A percentile compares a stretch with the other conserved stretches of the same genome.
Conservation (phyloP, 495 filamentous ascomycete genomes). For the Daldinia vernicosa region DNA sequence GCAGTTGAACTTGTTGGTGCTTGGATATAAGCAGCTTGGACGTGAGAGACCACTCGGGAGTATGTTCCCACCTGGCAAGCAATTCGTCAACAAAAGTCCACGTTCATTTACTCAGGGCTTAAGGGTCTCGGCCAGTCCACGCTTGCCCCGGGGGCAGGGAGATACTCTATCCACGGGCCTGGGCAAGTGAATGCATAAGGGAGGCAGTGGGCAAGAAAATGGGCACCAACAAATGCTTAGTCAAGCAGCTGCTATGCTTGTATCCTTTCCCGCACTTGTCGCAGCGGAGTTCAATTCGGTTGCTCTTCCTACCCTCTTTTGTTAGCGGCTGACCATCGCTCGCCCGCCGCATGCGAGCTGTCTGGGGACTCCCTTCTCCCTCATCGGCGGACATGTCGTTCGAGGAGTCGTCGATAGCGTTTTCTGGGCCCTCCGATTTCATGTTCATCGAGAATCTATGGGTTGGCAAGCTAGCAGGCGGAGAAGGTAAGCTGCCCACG, state of each 20-base stretch:
- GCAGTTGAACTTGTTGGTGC: slow-evolving; percentile 97
- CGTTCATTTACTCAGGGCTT: slow-evolving; percentile 41
- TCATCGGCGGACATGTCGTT: slow-evolving; percentile 66
- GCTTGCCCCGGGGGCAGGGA: slow-evolving; percentile 39
- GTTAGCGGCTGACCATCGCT: slow-evolving; percentile 84
- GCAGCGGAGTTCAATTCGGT: slow-evolving; percentile 86
- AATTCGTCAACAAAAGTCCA: slow-evolving; percentile 51
- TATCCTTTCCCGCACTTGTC: slow-evolving; percentile 99
- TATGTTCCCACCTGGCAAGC: slow-evolving; percentile 94
- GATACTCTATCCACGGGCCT: slow-evolving; percentile 41
- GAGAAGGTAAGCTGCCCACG: slow-evolving; percentile 66
- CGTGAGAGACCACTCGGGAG: slow-evolving; percentile 96
- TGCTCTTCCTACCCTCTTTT: slow-evolving; percentile 80
- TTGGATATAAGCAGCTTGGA: slow-evolving; percentile 99
- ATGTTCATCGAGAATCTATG: slow-evolving; percentile 53
- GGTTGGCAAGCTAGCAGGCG: slow-evolving; percentile 59
- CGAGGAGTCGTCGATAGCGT: slow-evolving; percentile 67
- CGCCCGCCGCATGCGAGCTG: slow-evolving; percentile 78
- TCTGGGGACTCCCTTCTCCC: slow-evolving; percentile 66
- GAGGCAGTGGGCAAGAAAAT: slow-evolving; percentile 55
- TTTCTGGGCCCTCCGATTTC: slow-evolving; percentile 58
- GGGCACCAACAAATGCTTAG: slow-evolving; percentile 99
- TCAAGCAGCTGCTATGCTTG: slow-evolving; percentile 99
- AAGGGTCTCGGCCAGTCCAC: slow-evolving; percentile 39
- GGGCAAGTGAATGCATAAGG: slow-evolving; percentile 50